Conservation (phyloP, 1,284 basidiomycete species). For the Coriolopsis trogii region DNA sequence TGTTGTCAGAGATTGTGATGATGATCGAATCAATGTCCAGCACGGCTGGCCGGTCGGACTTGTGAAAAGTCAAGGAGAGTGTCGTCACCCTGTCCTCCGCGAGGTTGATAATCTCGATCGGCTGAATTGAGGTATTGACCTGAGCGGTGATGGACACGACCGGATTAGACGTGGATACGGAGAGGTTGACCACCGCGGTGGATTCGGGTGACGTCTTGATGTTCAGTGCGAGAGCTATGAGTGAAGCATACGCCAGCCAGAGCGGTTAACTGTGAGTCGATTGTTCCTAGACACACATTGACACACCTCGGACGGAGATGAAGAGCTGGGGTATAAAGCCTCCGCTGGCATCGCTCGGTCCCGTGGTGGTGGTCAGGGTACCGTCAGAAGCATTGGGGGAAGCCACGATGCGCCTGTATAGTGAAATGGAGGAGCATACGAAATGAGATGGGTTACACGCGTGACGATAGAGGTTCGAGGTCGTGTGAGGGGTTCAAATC, state of each 20-base stretch:
- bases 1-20: slow-evolving; percentile 25
- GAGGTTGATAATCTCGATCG: slow-evolving; percentile 30
- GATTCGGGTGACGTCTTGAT: slow-evolving; percentile 32
- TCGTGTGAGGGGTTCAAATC: background rate
- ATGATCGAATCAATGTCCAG: slow-evolving; percentile 33
- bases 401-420: slow-evolving; percentile 32
- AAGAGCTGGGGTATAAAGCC: slow-evolving; percentile 35
- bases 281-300: background rate
- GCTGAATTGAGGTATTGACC: slow-evolving; percentile 31
- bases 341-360: slow-evolving; percentile 26
- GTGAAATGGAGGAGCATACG: background rate
- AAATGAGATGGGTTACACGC: background rate
- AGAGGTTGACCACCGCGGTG: slow-evolving; percentile 33
- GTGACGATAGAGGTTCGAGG: background rate
- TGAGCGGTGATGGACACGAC: slow-evolving; percentile 31
- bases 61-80: slow-evolving; percentile 32
- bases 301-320: slow-evolving; percentile 31
- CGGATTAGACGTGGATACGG: slow-evolving; percentile 31
- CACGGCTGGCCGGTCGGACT: slow-evolving; percentile 20
- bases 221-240: slow-evolving; percentile 22
- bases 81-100: slow-evolving; percentile 30
- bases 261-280: background rate
- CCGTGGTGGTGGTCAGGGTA: slow-evolving; percentile 33
- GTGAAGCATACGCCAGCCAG: background rate
- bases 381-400: slow-evolving; percentile 27